phyloP scores from a whole-genome alignment of 2,329 filamentous ascomycete species.

The Diaporthe australafricana region DNA sequence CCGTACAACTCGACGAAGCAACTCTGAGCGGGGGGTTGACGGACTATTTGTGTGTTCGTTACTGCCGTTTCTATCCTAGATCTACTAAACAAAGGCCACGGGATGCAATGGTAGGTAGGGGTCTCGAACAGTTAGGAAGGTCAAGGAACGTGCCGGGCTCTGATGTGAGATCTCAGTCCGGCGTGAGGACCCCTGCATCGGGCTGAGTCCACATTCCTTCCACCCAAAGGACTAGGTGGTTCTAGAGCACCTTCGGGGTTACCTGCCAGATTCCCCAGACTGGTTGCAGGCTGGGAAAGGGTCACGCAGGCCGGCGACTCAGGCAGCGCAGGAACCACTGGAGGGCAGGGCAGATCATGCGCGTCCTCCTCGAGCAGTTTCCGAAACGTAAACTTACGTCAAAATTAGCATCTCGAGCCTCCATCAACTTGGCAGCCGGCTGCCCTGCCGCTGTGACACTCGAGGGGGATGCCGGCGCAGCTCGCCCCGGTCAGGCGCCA shows the following conservation, averaged over 20 bases:
- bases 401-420: constrained; percentile 10
- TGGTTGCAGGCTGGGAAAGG: neutral
- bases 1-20: neutral
- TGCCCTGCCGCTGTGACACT: neutral
- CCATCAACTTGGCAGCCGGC: constrained; percentile 13
- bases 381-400: constrained; percentile 26
- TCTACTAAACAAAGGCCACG: constrained; percentile 12
- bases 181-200: constrained; percentile 22
- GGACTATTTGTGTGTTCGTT: constrained; percentile 11
- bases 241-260: neutral
- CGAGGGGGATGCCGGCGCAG: constrained; percentile 1
- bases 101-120: neutral
- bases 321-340: constrained; percentile 11
- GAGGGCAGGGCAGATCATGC: constrained; percentile 21
- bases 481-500: constrained; percentile 20
- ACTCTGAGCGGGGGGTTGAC: neutral
- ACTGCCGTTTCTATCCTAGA: constrained; percentile 9
- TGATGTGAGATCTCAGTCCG: constrained; percentile 24
- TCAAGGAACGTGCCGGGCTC: constrained; percentile 6
- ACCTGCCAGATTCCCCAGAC: constrained; percentile 14
- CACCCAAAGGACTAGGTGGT: neutral
- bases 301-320: constrained; percentile 16
- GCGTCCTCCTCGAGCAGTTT: neutral
- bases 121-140: neutral
- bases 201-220: constrained; percentile 24